These are phyloP conservation scores for Suillus bovinus DNA, from an alignment of 768 basidiomycete species.

Conservation along the genomic window DNA sequence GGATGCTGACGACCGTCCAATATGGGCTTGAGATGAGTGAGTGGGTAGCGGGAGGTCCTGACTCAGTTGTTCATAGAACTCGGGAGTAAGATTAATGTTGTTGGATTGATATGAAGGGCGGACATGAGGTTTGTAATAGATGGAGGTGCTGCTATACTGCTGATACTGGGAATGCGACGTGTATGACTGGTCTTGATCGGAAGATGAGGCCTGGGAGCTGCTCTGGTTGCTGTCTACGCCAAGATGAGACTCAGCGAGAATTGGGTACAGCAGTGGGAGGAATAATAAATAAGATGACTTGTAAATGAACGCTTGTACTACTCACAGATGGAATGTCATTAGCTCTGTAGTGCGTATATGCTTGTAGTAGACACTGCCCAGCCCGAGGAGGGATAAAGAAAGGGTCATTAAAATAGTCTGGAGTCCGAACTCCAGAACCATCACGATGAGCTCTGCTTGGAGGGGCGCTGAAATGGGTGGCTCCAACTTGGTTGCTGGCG, in stretches of 20 bases:
- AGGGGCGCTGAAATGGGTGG: constrained; percentile 15
- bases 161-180: constrained; percentile 8
- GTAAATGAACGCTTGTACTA: neutral
- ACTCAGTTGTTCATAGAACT: constrained; percentile 10
- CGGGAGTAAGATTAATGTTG: constrained; percentile 18
- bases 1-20: constrained; percentile 15
- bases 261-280: constrained; percentile 19
- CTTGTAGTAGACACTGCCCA: constrained; percentile 20
- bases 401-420: constrained; percentile 27
- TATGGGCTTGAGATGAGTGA: constrained; percentile 15
- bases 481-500: constrained; percentile 15
- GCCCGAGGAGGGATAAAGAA: constrained; percentile 31
- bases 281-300: constrained; percentile 7
- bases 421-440: constrained; percentile 14
- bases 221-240: constrained; percentile 30
- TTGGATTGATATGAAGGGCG: constrained; percentile 15
- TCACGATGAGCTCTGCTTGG: constrained; percentile 19
- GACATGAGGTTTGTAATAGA: constrained; percentile 18
- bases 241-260: constrained; percentile 24
- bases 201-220: constrained; percentile 23
- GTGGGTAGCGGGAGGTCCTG: constrained; percentile 6
- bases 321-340: constrained; percentile 22
- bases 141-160: constrained; percentile 11
- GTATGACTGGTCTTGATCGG: constrained; percentile 15
- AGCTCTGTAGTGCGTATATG: constrained; percentile 11